These are phyloP conservation scores for Lentinula sp. DNA, from an alignment of 768 basidiomycete species.

Conservation along the genomic window DNA sequence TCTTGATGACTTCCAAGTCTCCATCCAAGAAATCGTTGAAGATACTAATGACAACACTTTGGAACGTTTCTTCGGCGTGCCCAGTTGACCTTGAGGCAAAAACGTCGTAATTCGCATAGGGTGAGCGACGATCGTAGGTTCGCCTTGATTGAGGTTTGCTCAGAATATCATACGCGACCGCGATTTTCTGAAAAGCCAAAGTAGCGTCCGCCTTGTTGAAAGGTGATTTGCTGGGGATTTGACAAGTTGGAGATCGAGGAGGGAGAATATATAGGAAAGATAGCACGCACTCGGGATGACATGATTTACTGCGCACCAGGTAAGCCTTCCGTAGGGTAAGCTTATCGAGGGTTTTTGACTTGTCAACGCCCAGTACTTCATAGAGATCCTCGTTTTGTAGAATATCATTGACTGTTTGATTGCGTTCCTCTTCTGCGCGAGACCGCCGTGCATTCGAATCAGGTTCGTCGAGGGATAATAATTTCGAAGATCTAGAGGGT, in stretches of 20 bases:
- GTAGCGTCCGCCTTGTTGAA: constrained; percentile 66
- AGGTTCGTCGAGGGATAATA: constrained; percentile 10
- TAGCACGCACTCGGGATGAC: constrained; percentile 77
- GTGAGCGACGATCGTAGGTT: constrained; percentile 57
- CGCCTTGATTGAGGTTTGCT: constrained; percentile 65
- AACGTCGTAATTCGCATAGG: constrained; percentile 43
- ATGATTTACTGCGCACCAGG: constrained; percentile 64
- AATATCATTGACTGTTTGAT: constrained; percentile 42
- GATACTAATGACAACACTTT: constrained; percentile 65
- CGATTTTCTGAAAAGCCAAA: constrained; percentile 80
- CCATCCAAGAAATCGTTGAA: constrained; percentile 83
- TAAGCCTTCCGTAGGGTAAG: constrained; percentile 68
- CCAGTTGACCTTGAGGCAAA: constrained; percentile 45
- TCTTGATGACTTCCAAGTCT: constrained; percentile 79
- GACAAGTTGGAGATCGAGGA: constrained; percentile 5
- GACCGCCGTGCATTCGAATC: neutral
- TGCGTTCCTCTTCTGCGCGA: constrained; percentile 15
- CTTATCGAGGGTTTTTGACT: constrained; percentile 46
- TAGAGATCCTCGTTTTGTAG: constrained; percentile 65
- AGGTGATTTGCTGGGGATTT: constrained; percentile 69
- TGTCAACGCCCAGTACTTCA: constrained; percentile 60
- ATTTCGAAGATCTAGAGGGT: constrained; percentile 21
- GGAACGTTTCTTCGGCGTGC: constrained; percentile 75
- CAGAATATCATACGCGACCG: constrained; percentile 77
- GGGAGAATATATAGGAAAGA: neutral